Base-by-base conservation (phyloP, 805 yeast genomes). In the Wickerhamomyces xylosicus region DNA sequence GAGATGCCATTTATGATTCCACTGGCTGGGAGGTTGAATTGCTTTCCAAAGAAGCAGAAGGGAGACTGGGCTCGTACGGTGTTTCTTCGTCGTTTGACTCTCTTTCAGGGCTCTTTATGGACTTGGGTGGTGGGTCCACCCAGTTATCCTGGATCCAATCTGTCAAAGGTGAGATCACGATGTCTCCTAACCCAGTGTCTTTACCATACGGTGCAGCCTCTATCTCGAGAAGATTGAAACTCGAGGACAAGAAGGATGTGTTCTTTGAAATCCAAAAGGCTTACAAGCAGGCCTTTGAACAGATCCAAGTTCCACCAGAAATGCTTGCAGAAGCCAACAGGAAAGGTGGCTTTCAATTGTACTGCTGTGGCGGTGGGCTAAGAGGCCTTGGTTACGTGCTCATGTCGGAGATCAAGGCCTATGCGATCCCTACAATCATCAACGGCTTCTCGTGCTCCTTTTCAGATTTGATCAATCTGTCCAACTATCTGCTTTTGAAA, bases 131-230 rank as follows among this genome's bases (percentile, higher is more conserved):
- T 22, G 85, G 85, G 0, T 69, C 77, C 6, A 69, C 79, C 1
- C 85, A 79, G 45, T 49, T 82, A 29, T 77, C 83, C 32, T 82
- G 90, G 87, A 73, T 81, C 16, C 64, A 66, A 42, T 71, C 78
- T 31, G 57, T 61, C 21, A 64, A 67, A 37, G 86, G 85, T 5
- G 70, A 68, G 41, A 66, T 79, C 20, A 60, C 61, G 40, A 67
- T 73, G 46, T 74, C 81, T 21, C 62, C 66, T 7, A 66, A 64
- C 14, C 83, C 86, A 0, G 76, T 77, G 3, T 72, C 79, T 2
- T 57, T 80, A 35, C 87, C 87, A 1, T 82, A 76, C 52, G 90
- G 90, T 16, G 83, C 86, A 2, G 85, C 82, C 20, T 78, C 79
- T 1, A 57, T 81, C 33, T 68, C 81, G 0, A 66, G 74, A 47